phyloP scores from a whole-genome alignment of 345 rosid species.

The Eutrema heterophyllum region DNA sequence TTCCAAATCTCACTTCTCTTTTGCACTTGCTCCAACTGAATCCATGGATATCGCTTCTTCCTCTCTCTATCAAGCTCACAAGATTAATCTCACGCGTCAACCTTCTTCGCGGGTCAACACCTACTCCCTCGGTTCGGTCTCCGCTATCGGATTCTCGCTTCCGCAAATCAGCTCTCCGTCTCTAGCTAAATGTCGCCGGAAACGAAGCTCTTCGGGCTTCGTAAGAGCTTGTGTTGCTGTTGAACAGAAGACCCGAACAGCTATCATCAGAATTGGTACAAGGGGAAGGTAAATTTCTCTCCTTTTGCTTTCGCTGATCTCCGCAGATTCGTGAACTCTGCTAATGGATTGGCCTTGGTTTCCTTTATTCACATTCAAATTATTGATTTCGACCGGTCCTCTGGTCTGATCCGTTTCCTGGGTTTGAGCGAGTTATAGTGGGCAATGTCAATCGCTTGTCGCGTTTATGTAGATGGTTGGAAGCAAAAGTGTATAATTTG shows the following conservation, averaged over 20 bases:
- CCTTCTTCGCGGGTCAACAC: slow-evolving; percentile 32
- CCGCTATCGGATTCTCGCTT: slow-evolving; percentile 49
- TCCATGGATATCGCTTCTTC: slow-evolving; percentile 26
- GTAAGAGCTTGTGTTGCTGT: slow-evolving; percentile 64
- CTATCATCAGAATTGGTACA: slow-evolving; percentile 80
- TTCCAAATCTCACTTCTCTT: neutral
- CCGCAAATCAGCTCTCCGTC: slow-evolving; percentile 33
- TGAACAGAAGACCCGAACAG: slow-evolving; percentile 63
- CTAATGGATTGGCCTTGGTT: neutral
- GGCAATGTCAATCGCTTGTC: neutral
- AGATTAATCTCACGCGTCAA: slow-evolving; percentile 8
- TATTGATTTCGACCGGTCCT: neutral
- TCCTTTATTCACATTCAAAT: neutral
- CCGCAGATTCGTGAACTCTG: neutral
- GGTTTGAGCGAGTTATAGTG: neutral
- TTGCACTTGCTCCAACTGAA: neutral
- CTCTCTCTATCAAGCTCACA: slow-evolving; percentile 19
- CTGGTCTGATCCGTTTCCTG: slow-evolving; percentile 1
- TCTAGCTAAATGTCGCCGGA: slow-evolving; percentile 30
- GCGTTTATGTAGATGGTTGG: neutral
- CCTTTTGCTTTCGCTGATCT: neutral
- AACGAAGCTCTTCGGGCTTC: slow-evolving; percentile 27
- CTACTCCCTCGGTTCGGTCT: slow-evolving; percentile 45
- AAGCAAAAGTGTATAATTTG: neutral
- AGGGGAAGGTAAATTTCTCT: slow-evolving; percentile 69